These are phyloP conservation scores for Dictyophora rubrovolvata DNA, from an alignment of 768 basidiomycete species.

Conservation along the genomic window DNA sequence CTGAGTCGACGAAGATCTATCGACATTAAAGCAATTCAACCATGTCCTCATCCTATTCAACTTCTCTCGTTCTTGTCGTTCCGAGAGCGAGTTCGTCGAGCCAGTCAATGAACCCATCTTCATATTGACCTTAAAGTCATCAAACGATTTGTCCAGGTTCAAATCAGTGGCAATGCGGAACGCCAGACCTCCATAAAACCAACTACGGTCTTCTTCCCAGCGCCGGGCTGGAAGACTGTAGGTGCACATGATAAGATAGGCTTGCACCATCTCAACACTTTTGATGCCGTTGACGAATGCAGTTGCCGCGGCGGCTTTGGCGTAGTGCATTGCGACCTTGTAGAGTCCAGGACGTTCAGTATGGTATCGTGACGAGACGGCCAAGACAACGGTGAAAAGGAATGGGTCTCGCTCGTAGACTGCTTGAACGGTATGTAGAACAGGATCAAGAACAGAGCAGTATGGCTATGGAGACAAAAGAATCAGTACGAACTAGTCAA, in stretches of 20 bases:
- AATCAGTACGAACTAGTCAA: too few relatives aligned
- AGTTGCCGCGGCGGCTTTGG: slow-evolving; percentile 71
- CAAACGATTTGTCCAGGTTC: slow-evolving; percentile 66
- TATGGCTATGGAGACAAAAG: slow-evolving; percentile 15
- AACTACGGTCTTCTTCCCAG: slow-evolving; percentile 88
- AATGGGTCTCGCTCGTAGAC: slow-evolving; percentile 23
- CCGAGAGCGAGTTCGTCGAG: slow-evolving; percentile 21
- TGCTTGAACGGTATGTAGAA: slow-evolving; percentile 29
- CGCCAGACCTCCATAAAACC: slow-evolving; percentile 82
- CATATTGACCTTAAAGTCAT: not conserved
- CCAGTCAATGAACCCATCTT: not conserved
- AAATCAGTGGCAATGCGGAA: slow-evolving; percentile 85
- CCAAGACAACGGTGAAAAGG: slow-evolving; percentile 28
- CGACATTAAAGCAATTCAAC: slow-evolving; percentile 86
- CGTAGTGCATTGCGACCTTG: slow-evolving; percentile 83
- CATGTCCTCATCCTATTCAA: slow-evolving; percentile 80
- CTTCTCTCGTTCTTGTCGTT: slow-evolving; percentile 60
- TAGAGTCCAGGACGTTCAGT: slow-evolving; percentile 60
- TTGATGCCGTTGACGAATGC: slow-evolving; percentile 72
- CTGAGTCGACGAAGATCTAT: slow-evolving; percentile 79
- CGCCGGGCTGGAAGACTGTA: slow-evolving; percentile 69
- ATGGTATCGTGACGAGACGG: slow-evolving; percentile 61
- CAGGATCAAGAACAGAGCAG: slow-evolving; percentile 27
- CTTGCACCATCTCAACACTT: slow-evolving; percentile 74
- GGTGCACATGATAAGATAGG: slow-evolving; percentile 80